Evolutionary conservation across 805 yeast species (phyloP).

Genomic region (Metschnikowia henanensis): DNA sequence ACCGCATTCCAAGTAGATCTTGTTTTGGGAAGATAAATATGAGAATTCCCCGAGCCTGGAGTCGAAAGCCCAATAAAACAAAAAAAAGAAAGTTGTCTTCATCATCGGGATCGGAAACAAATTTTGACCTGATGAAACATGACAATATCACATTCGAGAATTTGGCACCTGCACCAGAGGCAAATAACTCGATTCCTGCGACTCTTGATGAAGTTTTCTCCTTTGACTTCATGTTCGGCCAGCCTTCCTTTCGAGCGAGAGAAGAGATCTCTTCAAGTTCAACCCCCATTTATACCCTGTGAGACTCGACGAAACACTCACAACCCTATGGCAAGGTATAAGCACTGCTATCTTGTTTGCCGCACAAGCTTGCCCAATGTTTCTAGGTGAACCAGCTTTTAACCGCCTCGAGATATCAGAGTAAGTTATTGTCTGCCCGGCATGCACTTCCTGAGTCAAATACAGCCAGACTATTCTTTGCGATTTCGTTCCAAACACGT

Average conservation of each 20-base stretch:
- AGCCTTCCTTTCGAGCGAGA: slow-evolving; percentile 11
- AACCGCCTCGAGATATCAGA: slow-evolving; percentile 29
- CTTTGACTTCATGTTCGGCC: slow-evolving; percentile 15
- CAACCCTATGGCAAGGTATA: slow-evolving; percentile 46
- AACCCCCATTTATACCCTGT: slow-evolving; percentile 43
- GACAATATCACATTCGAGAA: slow-evolving; percentile 7
- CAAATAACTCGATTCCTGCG: slow-evolving; percentile 1
- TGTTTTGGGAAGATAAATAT: slow-evolving; percentile 43
- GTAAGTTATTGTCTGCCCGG: slow-evolving; percentile 34
- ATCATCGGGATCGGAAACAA: slow-evolving; percentile 6
- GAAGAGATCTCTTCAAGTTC: slow-evolving; percentile 25
- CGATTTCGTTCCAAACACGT: slow-evolving; percentile 39
- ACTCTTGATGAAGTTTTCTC: slow-evolving; percentile 11
- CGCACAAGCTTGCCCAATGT: slow-evolving; percentile 42
- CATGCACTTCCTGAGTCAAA: slow-evolving; percentile 22
- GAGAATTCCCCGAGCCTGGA: slow-evolving; percentile 42
- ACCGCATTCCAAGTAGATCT: slow-evolving; percentile 28
- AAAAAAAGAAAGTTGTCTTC: slow-evolving; percentile 11
- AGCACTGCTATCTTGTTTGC: slow-evolving; percentile 39
- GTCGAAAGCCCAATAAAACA: slow-evolving; percentile 24
- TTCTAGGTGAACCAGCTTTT: slow-evolving; percentile 35
- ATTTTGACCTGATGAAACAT: slow-evolving; percentile 2
- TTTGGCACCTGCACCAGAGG: slow-evolving; percentile 7
- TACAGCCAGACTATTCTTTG: slow-evolving; percentile 41
- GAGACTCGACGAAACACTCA: slow-evolving; percentile 28